These are phyloP conservation scores for Populus hybrid DNA, from an alignment of 441 rosid genomes.

Conservation along the genomic window DNA sequence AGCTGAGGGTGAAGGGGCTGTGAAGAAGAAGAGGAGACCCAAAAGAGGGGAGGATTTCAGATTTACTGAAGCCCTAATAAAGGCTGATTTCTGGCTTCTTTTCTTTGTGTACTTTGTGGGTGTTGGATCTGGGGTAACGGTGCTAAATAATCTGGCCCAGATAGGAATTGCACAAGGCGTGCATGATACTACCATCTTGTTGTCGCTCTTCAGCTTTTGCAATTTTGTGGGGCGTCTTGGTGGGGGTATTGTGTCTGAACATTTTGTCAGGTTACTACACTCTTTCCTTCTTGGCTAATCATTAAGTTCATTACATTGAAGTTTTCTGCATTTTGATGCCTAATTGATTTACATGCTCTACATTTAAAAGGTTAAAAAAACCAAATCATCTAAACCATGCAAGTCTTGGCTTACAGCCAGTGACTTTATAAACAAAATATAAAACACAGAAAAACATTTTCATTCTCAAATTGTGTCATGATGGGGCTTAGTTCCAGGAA, in stretches of 20 bases:
- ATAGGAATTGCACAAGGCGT: slow-evolving; percentile 69
- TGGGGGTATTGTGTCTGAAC: slow-evolving; percentile 82
- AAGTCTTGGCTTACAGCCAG: neutral
- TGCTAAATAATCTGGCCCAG: slow-evolving; percentile 93
- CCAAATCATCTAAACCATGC: neutral
- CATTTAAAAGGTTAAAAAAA: too few species aligned
- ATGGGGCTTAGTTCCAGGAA: neutral
- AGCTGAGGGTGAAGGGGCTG: slow-evolving; percentile 87
- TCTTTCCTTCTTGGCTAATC: neutral
- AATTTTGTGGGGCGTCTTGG: slow-evolving; percentile 89
- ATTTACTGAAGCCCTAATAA: slow-evolving; percentile 65
- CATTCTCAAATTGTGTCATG: neutral
- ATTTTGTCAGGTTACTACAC: slow-evolving; percentile 69
- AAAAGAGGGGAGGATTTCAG: slow-evolving; percentile 96
- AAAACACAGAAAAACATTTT: neutral
- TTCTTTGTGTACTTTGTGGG: slow-evolving; percentile 83
- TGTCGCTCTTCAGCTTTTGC: slow-evolving; percentile 77
- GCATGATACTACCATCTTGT: slow-evolving; percentile 63
- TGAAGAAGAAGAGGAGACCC: slow-evolving; percentile 78
- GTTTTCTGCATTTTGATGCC: neutral
- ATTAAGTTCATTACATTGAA: neutral
- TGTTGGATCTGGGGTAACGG: slow-evolving; percentile 85
- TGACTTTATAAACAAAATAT: neutral
- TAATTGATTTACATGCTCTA: neutral
- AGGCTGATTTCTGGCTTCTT: slow-evolving; percentile 97